Percentiles rank a stretch among this genome's conserved stretches.
Evolutionary conservation across 768 basidiomycete genomes (phyloP).

Genomic region (Cystoderma amianthinum): DNA sequence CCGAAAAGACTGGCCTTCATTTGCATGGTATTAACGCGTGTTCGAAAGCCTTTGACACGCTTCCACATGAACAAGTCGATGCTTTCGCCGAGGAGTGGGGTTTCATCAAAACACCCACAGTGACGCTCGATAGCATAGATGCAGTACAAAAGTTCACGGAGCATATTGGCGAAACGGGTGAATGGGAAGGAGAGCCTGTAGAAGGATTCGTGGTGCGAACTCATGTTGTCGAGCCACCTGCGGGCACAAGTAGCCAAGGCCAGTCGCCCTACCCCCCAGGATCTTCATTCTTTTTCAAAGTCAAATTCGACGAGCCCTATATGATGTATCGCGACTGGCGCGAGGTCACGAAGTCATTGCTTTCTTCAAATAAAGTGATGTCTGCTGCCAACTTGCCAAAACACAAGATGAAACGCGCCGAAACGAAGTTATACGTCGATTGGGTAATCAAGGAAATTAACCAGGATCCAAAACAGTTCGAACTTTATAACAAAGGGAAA

Average conservation of each 20-base stretch:
- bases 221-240: constrained; percentile 41
- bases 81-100: constrained; percentile 87
- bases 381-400: constrained; percentile 40
- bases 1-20: constrained; percentile 83
- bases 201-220: constrained; percentile 95
- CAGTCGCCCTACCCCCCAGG: constrained; percentile 67
- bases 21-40: constrained; percentile 86
- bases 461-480: constrained; percentile 51
- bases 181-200: constrained; percentile 79
- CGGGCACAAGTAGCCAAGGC: constrained; percentile 14
- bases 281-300: constrained; percentile 95
- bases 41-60: constrained; percentile 61
- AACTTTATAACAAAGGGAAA: constrained; percentile 56
- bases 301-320: constrained; percentile 99
- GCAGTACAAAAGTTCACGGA: constrained; percentile 73
- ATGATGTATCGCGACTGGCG: constrained; percentile 99
- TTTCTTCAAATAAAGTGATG: constrained; percentile 25
- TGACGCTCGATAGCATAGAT: constrained; percentile 48
- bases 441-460: constrained; percentile 82
- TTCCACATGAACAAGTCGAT: constrained; percentile 59
- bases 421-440: constrained; percentile 71
- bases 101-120: constrained; percentile 72
- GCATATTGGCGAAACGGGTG: constrained; percentile 55
- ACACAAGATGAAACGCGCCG: constrained; percentile 64
- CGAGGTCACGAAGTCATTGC: constrained; percentile 80